A percentile compares a stretch with the other conserved stretches of the same genome.
phyloP scores from a whole-genome alignment of 495 filamentous ascomycete species.

The Chaetomium cochliodes region DNA sequence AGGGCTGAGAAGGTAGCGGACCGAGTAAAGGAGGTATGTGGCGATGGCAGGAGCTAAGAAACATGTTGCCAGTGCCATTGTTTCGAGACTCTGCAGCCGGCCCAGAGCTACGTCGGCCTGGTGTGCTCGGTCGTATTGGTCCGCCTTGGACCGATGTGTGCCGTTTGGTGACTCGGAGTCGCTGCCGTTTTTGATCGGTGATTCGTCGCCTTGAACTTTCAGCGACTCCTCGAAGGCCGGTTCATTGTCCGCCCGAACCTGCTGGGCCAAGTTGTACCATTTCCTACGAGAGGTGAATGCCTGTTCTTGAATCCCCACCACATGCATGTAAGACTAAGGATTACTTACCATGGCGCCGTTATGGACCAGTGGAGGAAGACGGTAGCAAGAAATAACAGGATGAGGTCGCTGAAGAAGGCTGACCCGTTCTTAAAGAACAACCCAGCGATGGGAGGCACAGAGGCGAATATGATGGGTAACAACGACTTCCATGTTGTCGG shows the following conservation, averaged over 20 bases:
- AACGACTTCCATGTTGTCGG: constrained; percentile 60
- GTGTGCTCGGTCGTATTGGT: constrained; percentile 9
- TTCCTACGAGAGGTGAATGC: constrained; percentile 52
- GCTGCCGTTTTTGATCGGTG: constrained; percentile 18
- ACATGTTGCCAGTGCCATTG: constrained; percentile 69
- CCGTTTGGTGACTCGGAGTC: constrained; percentile 37
- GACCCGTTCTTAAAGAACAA: constrained; percentile 82
- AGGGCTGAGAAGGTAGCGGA: constrained; percentile 71
- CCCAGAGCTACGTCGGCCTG: constrained; percentile 44
- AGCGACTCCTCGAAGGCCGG: constrained; percentile 47
- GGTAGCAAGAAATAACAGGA: constrained; percentile 71
- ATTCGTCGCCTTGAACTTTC: constrained; percentile 38
- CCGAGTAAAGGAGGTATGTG: constrained; percentile 73
- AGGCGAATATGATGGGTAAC: constrained; percentile 73
- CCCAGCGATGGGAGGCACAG: constrained; percentile 81
- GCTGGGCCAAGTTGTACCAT: constrained; percentile 84
- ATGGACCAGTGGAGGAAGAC: constrained; percentile 95
- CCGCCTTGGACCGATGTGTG: background rate
- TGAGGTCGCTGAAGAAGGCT: constrained; percentile 77
- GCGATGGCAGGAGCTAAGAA: constrained; percentile 77
- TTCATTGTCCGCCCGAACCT: constrained; percentile 51
- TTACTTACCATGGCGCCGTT: constrained; percentile 77
- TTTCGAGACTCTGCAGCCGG: constrained; percentile 73
- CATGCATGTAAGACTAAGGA: background rate
- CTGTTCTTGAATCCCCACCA: background rate